Percentiles rank a stretch among this genome's conserved stretches.
Conservation (phyloP, 176 grass and related monocot species). For the Poa annua region DNA sequence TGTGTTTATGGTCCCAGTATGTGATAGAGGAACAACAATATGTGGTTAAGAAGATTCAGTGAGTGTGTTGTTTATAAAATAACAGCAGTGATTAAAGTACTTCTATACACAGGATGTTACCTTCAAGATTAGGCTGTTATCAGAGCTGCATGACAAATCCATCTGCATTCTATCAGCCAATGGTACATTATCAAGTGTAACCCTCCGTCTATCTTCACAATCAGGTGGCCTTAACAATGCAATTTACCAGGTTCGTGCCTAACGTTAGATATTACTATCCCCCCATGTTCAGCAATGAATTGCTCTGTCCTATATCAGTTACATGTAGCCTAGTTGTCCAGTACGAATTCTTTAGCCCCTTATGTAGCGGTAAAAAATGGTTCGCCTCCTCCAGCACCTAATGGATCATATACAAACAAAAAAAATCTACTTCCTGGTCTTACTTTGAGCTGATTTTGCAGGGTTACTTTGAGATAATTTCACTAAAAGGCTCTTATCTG, state of each 20-base stretch:
- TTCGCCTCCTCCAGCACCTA: background rate
- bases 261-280: background rate
- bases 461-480: conserved; percentile 59
- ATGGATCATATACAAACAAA: background rate
- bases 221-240: conserved; percentile 34
- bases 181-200: conserved; percentile 44
- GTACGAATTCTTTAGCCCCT: conserved; percentile 12
- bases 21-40: background rate
- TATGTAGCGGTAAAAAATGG: background rate
- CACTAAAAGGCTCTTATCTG: conserved; percentile 50
- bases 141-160: conserved; percentile 44
- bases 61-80: conserved; percentile 8
- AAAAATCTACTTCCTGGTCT: background rate
- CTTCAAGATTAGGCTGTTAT: conserved; percentile 52
- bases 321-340: background rate
- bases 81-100: background rate
- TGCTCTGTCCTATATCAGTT: background rate
- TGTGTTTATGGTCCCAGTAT: conserved; percentile 16
- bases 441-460: conserved; percentile 27
- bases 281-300: background rate
- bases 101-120: conserved; percentile 47
- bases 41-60: conserved; percentile 10
- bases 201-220: conserved; percentile 47
- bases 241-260: conserved; percentile 39
- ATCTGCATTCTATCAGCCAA: conserved; percentile 54